These are phyloP conservation scores for Kodamaea plutei DNA, from an alignment of 1,139 yeast genomes.

Conservation along the genomic window DNA sequence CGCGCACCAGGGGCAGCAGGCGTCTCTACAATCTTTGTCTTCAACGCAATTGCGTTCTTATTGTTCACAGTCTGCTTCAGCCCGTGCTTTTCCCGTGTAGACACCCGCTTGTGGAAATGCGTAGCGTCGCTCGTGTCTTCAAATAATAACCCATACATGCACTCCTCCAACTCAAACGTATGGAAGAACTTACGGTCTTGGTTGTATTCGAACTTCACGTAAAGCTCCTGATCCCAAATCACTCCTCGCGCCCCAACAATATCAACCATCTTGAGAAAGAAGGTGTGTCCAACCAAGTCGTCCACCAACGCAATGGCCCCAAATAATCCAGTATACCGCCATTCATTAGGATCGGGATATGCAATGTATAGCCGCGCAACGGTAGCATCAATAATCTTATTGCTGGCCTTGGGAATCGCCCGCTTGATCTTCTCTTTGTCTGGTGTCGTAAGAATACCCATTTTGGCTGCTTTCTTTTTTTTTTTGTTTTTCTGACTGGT, in stretches of 20 bases:
- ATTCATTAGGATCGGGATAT: conserved; percentile 72
- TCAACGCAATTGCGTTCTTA: conserved; percentile 80
- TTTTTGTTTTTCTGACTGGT: background rate
- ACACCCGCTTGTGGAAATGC: conserved; percentile 74
- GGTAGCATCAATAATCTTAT: conserved; percentile 86
- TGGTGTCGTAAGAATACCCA: conserved; percentile 60
- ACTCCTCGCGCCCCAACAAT: conserved; percentile 80
- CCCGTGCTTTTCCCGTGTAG: conserved; percentile 74
- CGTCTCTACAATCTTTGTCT: conserved; percentile 42
- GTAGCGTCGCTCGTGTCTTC: conserved; percentile 88
- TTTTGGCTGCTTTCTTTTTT: conserved; percentile 18
- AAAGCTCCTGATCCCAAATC: conserved; percentile 94
- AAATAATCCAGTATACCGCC: conserved; percentile 84
- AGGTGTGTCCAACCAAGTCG: conserved; percentile 91
- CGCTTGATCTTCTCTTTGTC: conserved; percentile 89
- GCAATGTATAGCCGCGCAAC: conserved; percentile 89
- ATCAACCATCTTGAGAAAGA: conserved; percentile 84
- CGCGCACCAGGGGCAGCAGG: conserved; percentile 61
- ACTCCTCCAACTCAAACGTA: conserved; percentile 88
- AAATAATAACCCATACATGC: conserved; percentile 82
- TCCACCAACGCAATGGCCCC: conserved; percentile 89
- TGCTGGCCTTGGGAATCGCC: conserved; percentile 81
- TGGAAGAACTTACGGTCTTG: conserved; percentile 96
- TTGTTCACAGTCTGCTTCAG: conserved; percentile 81
- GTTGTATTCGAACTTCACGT: conserved; percentile 79